Evolutionary conservation across 148 eudicot genomes (phyloP).

Genomic region (Cornus controversa): DNA sequence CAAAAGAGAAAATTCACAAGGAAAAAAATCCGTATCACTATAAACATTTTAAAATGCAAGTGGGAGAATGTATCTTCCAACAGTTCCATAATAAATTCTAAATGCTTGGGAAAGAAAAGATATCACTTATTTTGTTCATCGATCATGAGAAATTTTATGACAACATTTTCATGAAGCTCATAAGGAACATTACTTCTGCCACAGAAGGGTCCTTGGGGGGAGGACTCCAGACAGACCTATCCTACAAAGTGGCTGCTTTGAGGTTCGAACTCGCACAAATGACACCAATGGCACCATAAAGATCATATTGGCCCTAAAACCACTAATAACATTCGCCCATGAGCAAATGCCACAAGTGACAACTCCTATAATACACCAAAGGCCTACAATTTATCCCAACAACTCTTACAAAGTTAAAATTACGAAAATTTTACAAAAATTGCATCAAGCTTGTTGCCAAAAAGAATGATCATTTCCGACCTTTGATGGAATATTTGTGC

Average conservation of each 20-base stretch:
- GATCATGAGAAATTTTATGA: no score
- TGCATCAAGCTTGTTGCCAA: not conserved
- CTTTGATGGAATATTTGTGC: constrained; percentile 94
- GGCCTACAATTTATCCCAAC: not conserved
- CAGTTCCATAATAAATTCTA: not conserved
- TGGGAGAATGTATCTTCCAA: not conserved
- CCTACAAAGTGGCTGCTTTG: no score
- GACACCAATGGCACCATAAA: no score
- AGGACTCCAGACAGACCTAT: no score
- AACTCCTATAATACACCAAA: not conserved
- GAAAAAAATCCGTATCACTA: not conserved
- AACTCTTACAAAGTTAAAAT: not conserved
- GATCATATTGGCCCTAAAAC: not conserved
- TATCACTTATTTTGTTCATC: not conserved
- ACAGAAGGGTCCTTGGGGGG: no score
- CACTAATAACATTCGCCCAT: not conserved
- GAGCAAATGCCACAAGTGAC: not conserved
- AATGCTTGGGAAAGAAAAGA: not conserved
- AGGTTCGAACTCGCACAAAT: no score
- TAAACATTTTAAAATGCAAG: not conserved
- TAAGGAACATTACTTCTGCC: no score
- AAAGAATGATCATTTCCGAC: constrained; percentile 29
- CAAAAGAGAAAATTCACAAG: not conserved
- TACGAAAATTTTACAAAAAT: not conserved
- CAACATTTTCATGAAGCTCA: no score